Base-by-base conservation (phyloP, 2,329 filamentous ascomycete species). In the Domatiomyces catenatus region DNA sequence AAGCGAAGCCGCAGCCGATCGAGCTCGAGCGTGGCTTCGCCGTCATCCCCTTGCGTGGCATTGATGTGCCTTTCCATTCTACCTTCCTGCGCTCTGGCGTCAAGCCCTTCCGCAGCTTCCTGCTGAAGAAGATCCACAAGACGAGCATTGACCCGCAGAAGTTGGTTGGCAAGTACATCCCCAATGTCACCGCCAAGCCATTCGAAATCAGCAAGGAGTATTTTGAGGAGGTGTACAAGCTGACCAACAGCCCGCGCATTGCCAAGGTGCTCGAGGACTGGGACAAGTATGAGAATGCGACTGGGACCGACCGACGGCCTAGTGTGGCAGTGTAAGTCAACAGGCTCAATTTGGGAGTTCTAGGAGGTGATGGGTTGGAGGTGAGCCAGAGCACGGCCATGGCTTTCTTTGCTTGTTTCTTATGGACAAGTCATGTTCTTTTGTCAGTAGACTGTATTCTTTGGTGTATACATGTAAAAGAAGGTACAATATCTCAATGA, bases 111-210 rank as follows among this genome's bases (percentile, higher is more conserved):
- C 80, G 92, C 59, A 90, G 83, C 44, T 98, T 98, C 80, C 70
- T 98, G 66, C 83, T 96, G 61, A 98, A 96, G 85, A 98, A 98
- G 80, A 96, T 98, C 73, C 88, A 96, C 77, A 94, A 94, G 80
- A 95, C 89, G 20, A 93, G 86, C 49, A 96, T 98, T 67, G 92
- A 98, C 67, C 92, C 92, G 4, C 84, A 86, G 67, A 96, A 96
- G 76, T 73, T 98, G 63, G 78, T 98, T 59, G 92, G 92, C 63
- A 98, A 98, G 72, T 98, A 98, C 72, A 96, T 98, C 59, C 92
- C 92, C 60, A 98, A 98, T 70, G 93, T 98, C 59, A 98, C 92
- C 50, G 92, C 92, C 52, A 83, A 83, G 70, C 92, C 92, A 15
- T 98, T 98, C 66, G 87, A 88, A 67, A 75, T 98, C 58, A 94